Percentiles rank a stretch among this genome's conserved stretches.
phyloP scores from a whole-genome alignment of 1,139 yeast species.

The Hemisphaericaspora subhashii region DNA sequence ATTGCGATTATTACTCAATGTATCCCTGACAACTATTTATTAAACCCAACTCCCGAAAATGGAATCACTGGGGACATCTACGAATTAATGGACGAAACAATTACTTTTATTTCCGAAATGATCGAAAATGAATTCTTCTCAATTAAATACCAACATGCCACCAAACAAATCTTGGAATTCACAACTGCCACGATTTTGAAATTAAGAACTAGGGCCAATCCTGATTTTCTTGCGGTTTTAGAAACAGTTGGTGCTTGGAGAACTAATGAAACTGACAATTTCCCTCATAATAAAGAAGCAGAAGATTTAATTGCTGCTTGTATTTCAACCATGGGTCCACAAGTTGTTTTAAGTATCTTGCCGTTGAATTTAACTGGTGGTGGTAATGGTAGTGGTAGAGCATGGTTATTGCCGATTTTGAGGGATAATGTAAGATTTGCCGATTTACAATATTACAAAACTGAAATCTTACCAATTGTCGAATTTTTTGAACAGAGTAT shows the following conservation, averaged over 20 bases:
- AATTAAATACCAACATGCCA: conserved; percentile 75
- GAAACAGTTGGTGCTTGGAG: conserved; percentile 85
- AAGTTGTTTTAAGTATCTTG: conserved; percentile 65
- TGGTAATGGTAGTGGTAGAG: conserved; percentile 80
- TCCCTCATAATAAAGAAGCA: conserved; percentile 74
- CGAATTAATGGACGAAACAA: conserved; percentile 57
- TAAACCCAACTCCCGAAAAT: conserved; percentile 47
- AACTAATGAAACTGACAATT: conserved; percentile 66
- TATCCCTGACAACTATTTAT: conserved; percentile 58
- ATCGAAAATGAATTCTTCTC: conserved; percentile 60
- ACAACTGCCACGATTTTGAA: conserved; percentile 64
- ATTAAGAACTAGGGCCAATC: conserved; percentile 67
- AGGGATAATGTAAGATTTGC: conserved; percentile 84
- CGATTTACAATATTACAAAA: conserved; percentile 60
- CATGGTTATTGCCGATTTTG: conserved; percentile 91
- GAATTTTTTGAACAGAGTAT: conserved; percentile 56
- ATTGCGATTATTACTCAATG: conserved; percentile 71
- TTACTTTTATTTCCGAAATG: conserved; percentile 48
- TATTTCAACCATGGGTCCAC: conserved; percentile 82
- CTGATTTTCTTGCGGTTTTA: conserved; percentile 66
- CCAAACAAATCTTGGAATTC: conserved; percentile 71
- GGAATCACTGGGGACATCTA: conserved; percentile 45
- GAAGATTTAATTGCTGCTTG: conserved; percentile 82
- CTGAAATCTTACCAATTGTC: conserved; percentile 66
- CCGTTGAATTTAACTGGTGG: conserved; percentile 69